Evolutionary conservation across 257 asterid genomes (phyloP).

Genomic region (Primulina eburnea): DNA sequence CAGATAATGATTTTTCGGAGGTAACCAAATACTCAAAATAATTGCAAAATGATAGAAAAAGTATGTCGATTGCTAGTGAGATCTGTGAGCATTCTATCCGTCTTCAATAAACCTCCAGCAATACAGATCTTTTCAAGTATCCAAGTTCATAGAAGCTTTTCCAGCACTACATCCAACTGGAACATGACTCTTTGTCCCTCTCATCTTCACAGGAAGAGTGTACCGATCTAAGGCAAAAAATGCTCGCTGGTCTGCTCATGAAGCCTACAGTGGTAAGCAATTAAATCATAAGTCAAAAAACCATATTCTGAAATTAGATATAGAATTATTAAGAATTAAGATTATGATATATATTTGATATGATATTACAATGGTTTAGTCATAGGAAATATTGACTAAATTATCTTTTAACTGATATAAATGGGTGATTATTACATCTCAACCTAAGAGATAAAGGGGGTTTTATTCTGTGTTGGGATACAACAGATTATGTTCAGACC

Average conservation of each 20-base stretch:
- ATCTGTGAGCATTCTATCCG: neutral
- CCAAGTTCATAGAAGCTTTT: neutral
- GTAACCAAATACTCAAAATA: slow-evolving; percentile 23
- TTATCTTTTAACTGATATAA: no score
- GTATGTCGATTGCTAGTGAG: neutral
- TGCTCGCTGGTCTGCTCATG: slow-evolving; percentile 52
- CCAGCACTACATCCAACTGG: neutral
- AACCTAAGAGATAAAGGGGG: neutral
- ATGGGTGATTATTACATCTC: neutral
- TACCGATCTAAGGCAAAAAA: slow-evolving; percentile 46
- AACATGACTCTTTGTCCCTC: neutral
- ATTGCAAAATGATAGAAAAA: neutral
- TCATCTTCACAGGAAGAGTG: slow-evolving; percentile 64
- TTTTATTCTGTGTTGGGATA: no score
- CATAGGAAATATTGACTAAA: neutral
- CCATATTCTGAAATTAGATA: neutral
- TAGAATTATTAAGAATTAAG: neutral
- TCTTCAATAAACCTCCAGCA: neutral
- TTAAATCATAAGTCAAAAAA: slow-evolving; percentile 1
- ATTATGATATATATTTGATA: no score
- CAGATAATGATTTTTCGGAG: slow-evolving; percentile 51
- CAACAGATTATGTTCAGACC: neutral
- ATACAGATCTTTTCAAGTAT: neutral
- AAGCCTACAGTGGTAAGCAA: slow-evolving; percentile 74
- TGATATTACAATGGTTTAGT: neutral